Evolutionary conservation across 2,329 filamentous ascomycete species (phyloP).

Genomic region (Sclerotinia sclerotiorum): DNA sequence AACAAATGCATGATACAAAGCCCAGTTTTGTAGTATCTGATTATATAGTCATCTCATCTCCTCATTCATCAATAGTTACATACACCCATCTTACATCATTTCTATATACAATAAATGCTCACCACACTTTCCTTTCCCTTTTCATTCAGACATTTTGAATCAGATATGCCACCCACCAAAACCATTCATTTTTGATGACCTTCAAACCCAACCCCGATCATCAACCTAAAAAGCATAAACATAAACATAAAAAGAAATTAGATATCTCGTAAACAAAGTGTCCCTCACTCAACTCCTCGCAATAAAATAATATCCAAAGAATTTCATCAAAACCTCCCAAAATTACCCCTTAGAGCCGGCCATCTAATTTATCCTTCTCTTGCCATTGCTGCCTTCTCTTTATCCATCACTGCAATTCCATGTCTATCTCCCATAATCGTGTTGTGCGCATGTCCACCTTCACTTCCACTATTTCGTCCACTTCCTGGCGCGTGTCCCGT

Average conservation of each 20-base stretch:
- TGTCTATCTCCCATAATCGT: constrained; percentile 54
- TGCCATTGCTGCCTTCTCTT: constrained; percentile 33
- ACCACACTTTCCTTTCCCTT: no score
- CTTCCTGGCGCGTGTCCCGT: constrained; percentile 3
- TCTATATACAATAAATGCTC: not conserved
- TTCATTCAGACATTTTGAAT: not conserved
- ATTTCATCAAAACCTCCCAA: not conserved
- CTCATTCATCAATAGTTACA: constrained; percentile 1
- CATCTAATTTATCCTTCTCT: not conserved
- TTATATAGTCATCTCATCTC: not conserved
- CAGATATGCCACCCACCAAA: not conserved
- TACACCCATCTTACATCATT: not conserved
- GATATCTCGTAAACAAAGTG: constrained; percentile 13
- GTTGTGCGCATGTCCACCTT: constrained; percentile 41
- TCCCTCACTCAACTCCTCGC: constrained; percentile 10
- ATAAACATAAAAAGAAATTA: constrained; percentile 11
- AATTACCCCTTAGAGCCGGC: not conserved
- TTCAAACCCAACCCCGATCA: not conserved
- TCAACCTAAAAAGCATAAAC: not conserved
- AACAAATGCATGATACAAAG: not conserved
- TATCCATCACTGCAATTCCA: constrained; percentile 49
- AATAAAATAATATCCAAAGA: not conserved
- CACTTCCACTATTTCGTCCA: constrained; percentile 5
- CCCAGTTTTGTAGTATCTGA: not conserved
- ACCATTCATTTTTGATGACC: constrained; percentile 4